These are phyloP conservation scores for Elymus sibiricus DNA, from an alignment of 176 grass and related monocot species.

Conservation along the genomic window DNA sequence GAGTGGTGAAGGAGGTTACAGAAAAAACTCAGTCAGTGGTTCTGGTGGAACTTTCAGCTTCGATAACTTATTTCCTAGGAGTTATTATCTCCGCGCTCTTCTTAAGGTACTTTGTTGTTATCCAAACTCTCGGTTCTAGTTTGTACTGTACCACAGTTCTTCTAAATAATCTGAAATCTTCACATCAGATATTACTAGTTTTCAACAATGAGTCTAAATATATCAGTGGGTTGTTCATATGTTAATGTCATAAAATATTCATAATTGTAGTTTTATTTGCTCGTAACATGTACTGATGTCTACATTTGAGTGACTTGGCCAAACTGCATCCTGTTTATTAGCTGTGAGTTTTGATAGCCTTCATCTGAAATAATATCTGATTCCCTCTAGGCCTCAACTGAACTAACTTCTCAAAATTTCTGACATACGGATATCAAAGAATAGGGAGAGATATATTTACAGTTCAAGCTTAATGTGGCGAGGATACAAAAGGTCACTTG, in stretches of 20 bases:
- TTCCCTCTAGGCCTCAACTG: neutral
- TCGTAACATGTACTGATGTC: neutral
- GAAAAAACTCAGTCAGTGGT: conserved; percentile 92
- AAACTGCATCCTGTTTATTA: conserved; percentile 18
- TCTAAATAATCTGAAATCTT: neutral
- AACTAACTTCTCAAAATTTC: neutral
- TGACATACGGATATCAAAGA: neutral
- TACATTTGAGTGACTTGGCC: neutral
- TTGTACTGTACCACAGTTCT: neutral
- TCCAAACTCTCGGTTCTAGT: neutral
- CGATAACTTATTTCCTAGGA: conserved; percentile 87
- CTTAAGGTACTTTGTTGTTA: conserved; percentile 58
- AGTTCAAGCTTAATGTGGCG: neutral
- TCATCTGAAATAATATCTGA: conserved; percentile 1
- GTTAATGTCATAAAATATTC: neutral
- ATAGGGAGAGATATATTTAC: neutral
- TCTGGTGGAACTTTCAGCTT: conserved; percentile 79
- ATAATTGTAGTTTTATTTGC: conserved; percentile 13
- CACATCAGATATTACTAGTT: neutral
- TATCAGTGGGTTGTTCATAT: neutral
- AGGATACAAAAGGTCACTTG: neutral
- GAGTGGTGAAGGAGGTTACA: conserved; percentile 92
- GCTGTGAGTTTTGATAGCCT: neutral
- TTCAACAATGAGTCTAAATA: neutral
- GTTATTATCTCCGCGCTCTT: conserved; percentile 88